Conservation (phyloP, 306 rosid species). For the Vicia faba region DNA sequence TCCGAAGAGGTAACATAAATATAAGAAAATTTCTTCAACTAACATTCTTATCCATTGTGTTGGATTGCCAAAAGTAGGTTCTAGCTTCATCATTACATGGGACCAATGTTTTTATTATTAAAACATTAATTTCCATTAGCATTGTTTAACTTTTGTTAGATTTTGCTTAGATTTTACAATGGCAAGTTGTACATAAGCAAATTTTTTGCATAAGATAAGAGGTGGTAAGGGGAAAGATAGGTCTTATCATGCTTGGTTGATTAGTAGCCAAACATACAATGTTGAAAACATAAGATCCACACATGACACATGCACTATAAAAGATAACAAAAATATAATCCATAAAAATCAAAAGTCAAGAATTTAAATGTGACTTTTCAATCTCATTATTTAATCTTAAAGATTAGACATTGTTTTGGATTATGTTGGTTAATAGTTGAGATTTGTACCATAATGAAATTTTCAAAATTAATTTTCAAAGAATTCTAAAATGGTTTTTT, state of each 20-base stretch:
- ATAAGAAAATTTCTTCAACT: conserved; percentile 24
- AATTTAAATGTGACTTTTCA: conserved; percentile 8
- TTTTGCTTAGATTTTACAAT: conserved; percentile 16
- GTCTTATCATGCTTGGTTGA: conserved; percentile 40
- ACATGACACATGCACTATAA: conserved; percentile 28
- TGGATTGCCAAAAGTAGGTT: conserved; percentile 18
- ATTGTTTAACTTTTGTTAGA: background rate
- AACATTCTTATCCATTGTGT: conserved; percentile 36
- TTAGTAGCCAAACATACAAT: conserved; percentile 39
- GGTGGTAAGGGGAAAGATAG: conserved; percentile 35
- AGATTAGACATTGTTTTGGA: background rate
- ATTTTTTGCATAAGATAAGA: conserved; percentile 26
- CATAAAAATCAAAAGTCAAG: conserved; percentile 5
- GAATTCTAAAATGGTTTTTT: background rate
- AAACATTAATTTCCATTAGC: background rate
- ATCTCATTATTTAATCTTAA: background rate
- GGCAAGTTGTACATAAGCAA: conserved; percentile 35
- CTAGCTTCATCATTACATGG: background rate
- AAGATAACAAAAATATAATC: conserved; percentile 10
- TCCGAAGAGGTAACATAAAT: background rate
- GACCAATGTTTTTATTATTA: background rate
- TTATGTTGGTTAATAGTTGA: background rate
- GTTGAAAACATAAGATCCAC: conserved; percentile 36
- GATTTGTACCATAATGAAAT: background rate
- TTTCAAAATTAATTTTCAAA: background rate